Conservation (phyloP, 805 yeast species). For the Ogataea kodamae region DNA sequence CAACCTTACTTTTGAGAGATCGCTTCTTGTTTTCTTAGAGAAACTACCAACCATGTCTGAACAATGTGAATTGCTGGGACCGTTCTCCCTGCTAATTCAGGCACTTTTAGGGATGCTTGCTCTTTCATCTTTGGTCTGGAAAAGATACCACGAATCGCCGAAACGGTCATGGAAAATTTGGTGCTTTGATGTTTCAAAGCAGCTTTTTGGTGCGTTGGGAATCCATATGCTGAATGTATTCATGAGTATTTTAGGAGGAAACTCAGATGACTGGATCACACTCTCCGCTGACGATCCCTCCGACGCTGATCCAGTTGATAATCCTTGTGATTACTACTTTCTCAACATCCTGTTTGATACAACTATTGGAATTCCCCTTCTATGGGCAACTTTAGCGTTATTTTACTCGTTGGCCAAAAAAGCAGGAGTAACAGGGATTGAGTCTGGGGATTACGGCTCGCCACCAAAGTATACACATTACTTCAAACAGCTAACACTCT, state of each 20-base stretch:
- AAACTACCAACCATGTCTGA: no score
- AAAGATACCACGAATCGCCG: constrained; percentile 78
- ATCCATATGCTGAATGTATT: constrained; percentile 76
- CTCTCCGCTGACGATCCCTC: constrained; percentile 2
- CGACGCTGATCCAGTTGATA: constrained; percentile 35
- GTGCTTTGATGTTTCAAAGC: constrained; percentile 88
- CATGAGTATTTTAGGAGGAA: constrained; percentile 57
- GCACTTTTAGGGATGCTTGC: constrained; percentile 73
- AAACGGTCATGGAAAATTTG: constrained; percentile 80
- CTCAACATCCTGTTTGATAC: constrained; percentile 85
- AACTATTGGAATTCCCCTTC: constrained; percentile 85
- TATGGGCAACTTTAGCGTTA: constrained; percentile 54
- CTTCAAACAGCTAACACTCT: constrained; percentile 66
- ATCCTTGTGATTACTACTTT: constrained; percentile 94
- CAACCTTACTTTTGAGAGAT: no score
- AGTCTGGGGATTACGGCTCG: constrained; percentile 60
- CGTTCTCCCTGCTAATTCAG: constrained; percentile 81
- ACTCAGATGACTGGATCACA: constrained; percentile 21
- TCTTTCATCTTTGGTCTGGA: constrained; percentile 65
- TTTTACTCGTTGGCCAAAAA: constrained; percentile 46
- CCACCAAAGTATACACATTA: constrained; percentile 65
- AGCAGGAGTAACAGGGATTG: constrained; percentile 44
- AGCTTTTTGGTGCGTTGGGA: constrained; percentile 80
- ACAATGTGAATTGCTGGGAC: constrained; percentile 71
- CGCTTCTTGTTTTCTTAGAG: no score